phyloP scores from a whole-genome alignment of 768 basidiomycete species.

The Suillus fuscotomentosus region DNA sequence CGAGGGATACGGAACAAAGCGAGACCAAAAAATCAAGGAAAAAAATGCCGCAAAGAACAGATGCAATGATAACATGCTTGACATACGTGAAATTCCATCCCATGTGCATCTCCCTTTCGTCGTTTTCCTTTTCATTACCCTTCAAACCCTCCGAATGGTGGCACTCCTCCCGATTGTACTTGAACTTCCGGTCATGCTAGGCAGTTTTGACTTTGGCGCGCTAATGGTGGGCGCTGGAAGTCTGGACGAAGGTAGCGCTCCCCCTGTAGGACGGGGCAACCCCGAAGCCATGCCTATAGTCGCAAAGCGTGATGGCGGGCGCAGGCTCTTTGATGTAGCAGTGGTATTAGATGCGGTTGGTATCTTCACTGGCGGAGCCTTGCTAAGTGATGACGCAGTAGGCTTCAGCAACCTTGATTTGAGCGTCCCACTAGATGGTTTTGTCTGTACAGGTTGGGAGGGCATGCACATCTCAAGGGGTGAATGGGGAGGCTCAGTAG shows the following conservation, averaged over 20 bases:
- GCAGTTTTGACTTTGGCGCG: conserved; percentile 7
- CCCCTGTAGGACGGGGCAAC: conserved; percentile 6
- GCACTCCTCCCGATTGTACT: conserved; percentile 6
- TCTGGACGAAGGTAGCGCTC: conserved; percentile 7
- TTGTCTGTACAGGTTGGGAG: neutral
- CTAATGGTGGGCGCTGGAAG: conserved; percentile 12
- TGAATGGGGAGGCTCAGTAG: neutral
- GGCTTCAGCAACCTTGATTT: conserved; percentile 10
- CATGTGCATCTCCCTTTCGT: neutral
- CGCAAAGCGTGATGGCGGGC: conserved; percentile 12
- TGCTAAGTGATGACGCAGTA: conserved; percentile 7
- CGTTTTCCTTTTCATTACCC: neutral
- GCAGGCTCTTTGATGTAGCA: conserved; percentile 1
- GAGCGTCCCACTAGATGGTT: neutral
- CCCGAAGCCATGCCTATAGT: conserved; percentile 4
- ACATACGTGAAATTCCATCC: conserved; percentile 1
- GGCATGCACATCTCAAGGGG: neutral
- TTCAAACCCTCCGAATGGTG: conserved; percentile 5
- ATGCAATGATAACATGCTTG: conserved; percentile 5
- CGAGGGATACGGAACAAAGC: neutral
- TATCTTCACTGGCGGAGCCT: neutral
- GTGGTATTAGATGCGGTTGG: neutral
- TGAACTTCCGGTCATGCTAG: neutral
- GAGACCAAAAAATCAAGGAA: neutral
- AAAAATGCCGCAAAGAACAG: conserved; percentile 4